Conservation (phyloP, 306 rosid species). For the Fragaria iinumae region DNA sequence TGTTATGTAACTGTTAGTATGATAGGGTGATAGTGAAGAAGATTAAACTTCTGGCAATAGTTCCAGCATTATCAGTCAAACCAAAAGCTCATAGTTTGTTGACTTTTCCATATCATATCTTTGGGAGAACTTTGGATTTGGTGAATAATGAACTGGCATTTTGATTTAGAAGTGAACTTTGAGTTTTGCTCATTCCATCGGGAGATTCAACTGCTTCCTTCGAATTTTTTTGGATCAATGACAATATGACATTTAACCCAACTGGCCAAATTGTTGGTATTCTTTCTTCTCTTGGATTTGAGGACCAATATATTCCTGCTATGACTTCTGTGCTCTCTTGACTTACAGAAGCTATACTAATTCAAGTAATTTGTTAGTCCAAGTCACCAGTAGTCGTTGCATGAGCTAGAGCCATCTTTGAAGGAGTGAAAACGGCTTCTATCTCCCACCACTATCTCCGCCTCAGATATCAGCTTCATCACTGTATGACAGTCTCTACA, state of each 20-base stretch:
- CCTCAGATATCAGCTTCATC: conserved; percentile 74
- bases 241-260: not conserved
- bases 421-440: conserved; percentile 86
- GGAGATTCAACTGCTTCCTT: not conserved
- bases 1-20: too few species aligned
- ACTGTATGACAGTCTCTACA: conserved; percentile 78
- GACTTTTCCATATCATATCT: conserved; percentile 3
- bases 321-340: not conserved
- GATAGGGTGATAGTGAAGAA: too few species aligned
- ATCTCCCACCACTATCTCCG: conserved; percentile 71
- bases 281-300: not conserved
- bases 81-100: not conserved
- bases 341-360: not conserved
- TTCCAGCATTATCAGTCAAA: conserved; percentile 6
- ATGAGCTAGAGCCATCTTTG: conserved; percentile 64
- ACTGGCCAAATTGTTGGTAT: not conserved
- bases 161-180: not conserved
- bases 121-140: not conserved
- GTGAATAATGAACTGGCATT: too few species aligned
- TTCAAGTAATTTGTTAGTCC: not conserved
- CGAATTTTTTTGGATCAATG: not conserved
- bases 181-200: not conserved
- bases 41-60: not conserved
- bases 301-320: not conserved
- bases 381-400: conserved; percentile 69